phyloP scores from a whole-genome alignment of 2,329 filamentous ascomycete species.

The Sporothrix dimorphospora region DNA sequence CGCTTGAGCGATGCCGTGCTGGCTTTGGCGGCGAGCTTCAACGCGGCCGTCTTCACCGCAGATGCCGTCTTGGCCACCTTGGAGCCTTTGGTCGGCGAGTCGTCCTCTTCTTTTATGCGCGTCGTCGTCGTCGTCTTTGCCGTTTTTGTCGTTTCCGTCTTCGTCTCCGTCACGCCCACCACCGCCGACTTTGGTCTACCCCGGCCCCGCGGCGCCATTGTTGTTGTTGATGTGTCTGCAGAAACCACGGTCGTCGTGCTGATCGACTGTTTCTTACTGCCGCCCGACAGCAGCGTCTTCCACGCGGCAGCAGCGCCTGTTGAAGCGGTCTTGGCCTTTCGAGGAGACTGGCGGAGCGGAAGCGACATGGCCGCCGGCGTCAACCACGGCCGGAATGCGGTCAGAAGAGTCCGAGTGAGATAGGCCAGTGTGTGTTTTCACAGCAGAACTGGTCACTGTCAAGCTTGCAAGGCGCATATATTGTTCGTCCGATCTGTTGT shows the following conservation, averaged over 20 bases:
- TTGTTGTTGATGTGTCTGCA: background rate
- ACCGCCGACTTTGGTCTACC: background rate
- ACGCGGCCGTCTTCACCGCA: background rate
- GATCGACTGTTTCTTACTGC: constrained; percentile 27
- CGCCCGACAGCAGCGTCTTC: constrained; percentile 35
- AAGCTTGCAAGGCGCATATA: background rate
- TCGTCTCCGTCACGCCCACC: background rate
- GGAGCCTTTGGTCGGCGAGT: background rate
- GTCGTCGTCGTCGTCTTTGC: constrained; percentile 8
- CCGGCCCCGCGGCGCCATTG: background rate
- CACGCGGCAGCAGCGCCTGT: constrained; percentile 8
- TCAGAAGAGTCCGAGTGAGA: background rate
- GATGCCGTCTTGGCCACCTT: background rate
- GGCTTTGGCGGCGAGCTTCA: constrained; percentile 7
- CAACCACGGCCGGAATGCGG: constrained; percentile 19
- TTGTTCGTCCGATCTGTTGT: background rate
- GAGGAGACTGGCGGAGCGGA: constrained; percentile 28
- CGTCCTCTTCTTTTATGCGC: background rate
- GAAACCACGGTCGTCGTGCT: background rate
- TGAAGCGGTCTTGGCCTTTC: constrained; percentile 17
- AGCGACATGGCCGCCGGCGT: constrained; percentile 29
- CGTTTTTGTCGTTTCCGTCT: background rate
- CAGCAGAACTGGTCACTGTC: too few species aligned
- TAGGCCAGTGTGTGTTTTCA: background rate
- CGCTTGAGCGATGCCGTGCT: constrained; percentile 26